Base-by-base conservation (phyloP, 208 protist genomes). In the Leishmania turanica region DNA sequence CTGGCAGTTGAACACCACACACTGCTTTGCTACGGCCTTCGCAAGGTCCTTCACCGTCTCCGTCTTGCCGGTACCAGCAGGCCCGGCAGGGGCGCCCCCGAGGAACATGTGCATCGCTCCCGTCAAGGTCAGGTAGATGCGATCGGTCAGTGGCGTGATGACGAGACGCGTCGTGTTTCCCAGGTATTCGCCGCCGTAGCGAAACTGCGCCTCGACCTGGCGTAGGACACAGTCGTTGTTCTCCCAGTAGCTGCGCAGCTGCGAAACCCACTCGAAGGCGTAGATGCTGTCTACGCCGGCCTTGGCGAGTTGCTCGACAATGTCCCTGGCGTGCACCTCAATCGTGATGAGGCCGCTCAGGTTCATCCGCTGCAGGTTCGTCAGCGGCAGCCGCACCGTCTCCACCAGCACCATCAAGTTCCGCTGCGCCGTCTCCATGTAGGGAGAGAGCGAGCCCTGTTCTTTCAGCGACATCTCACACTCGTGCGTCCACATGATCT, bases 1-100 rank as follows among this genome's bases (percentile, higher is more conserved):
- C 81, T 98, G 96, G 86, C 98, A 99, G 91, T 99, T 99, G 95
- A 99, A 99, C 51, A 99, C 98, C 73, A 99, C 97, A 76, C 98
- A 99, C 89, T 99, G 98, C 89, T 99, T 99, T 54, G 98, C 97
- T 65, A 99, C 92, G 11, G 98, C 98, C 89, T 99, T 99, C 51
- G 98, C 98, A 19, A 99, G 88, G 87, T 99, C 98, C 91, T 99
- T 99, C 53, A 97, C 94, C 17, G 98, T 99, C 83, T 99, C 98
- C 60, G 99, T 99, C 91, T 99, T 99, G 77, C 99, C 97, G 1
- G 96, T 99, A 27, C 95, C 97, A 19, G 97, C 97, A 31, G 97
- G 97, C 19, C 97, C 97, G 53, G 97, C 97, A 17, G 97, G 98
- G 4, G 97, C 96, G 54, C 96, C 95, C 68, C 98, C 98, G 72